Conservation (phyloP, 805 yeast species). For the Lachancea sp. region DNA sequence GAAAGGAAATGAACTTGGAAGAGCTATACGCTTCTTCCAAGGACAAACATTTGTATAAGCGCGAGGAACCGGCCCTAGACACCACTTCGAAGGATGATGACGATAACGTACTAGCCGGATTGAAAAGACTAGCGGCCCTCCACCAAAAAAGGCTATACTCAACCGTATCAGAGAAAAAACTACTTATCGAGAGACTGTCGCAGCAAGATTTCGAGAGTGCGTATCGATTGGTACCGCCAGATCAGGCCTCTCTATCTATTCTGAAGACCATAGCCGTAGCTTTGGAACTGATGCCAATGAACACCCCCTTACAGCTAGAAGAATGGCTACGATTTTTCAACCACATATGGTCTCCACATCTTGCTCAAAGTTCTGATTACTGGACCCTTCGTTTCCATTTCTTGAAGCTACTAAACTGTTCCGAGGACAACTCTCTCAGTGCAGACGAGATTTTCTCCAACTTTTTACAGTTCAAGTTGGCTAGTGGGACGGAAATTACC, state of each 20-base stretch:
- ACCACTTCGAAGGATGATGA: constrained; percentile 10
- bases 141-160: constrained; percentile 26
- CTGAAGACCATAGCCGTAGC: constrained; percentile 10
- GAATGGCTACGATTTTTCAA: constrained; percentile 20
- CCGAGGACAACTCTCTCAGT: constrained; percentile 11
- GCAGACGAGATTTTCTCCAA: constrained; percentile 13
- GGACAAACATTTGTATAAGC: constrained; percentile 29
- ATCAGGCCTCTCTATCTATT: constrained; percentile 2
- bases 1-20: constrained; percentile 66
- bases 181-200: constrained; percentile 8
- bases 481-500: constrained; percentile 14
- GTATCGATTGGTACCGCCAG: not conserved
- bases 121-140: constrained; percentile 23
- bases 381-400: constrained; percentile 23
- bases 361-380: constrained; percentile 8
- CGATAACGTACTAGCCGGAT: constrained; percentile 25
- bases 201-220: constrained; percentile 16
- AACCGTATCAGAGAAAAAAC: constrained; percentile 12
- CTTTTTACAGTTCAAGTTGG: constrained; percentile 19
- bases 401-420: constrained; percentile 14
- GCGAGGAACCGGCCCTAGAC: constrained; percentile 3
- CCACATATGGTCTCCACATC: constrained; percentile 20
- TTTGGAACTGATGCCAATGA: constrained; percentile 7
- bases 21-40: constrained; percentile 50
- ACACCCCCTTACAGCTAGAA: constrained; percentile 4